A percentile compares a stretch with the other conserved stretches of the same genome.
phyloP scores from a whole-genome alignment of 371 early-diverging fungal genomes.

The Amoeboradix gromovi region DNA sequence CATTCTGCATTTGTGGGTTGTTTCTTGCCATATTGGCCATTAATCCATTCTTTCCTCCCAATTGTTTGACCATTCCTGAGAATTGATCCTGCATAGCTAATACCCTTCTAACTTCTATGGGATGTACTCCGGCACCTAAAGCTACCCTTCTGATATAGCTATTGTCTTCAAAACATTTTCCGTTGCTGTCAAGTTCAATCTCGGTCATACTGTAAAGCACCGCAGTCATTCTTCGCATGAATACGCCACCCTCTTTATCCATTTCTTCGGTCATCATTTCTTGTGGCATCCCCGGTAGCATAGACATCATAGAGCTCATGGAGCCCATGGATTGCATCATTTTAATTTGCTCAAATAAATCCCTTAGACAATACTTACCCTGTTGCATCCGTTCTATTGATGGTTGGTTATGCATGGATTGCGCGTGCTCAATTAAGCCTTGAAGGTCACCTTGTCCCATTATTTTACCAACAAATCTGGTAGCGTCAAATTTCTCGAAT shows the following conservation, averaged over 20 bases:
- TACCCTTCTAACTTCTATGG: constrained; percentile 55
- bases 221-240: constrained; percentile 59
- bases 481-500: constrained; percentile 76
- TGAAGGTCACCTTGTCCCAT: constrained; percentile 74
- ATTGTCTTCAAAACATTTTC: constrained; percentile 46
- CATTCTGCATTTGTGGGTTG: constrained; percentile 1
- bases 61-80: constrained; percentile 70
- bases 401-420: constrained; percentile 25
- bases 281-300: constrained; percentile 84
- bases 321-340: constrained; percentile 75
- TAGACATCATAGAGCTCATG: constrained; percentile 71
- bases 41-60: constrained; percentile 74
- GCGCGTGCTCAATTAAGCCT: constrained; percentile 73
- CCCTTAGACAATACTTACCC: constrained; percentile 69
- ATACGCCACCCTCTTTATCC: constrained; percentile 41
- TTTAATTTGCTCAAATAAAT: constrained; percentile 87
- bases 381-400: constrained; percentile 1
- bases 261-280: constrained; percentile 34
- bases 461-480: constrained; percentile 79
- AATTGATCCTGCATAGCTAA: constrained; percentile 51
- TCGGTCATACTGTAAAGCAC: constrained; percentile 95
- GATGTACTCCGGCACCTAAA: constrained; percentile 58
- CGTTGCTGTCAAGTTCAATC: constrained; percentile 68
- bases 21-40: constrained; percentile 28
- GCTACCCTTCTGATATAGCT: constrained; percentile 63